Conservation (phyloP, 352 stramenopile species). For the Pythium pyrilobum region DNA sequence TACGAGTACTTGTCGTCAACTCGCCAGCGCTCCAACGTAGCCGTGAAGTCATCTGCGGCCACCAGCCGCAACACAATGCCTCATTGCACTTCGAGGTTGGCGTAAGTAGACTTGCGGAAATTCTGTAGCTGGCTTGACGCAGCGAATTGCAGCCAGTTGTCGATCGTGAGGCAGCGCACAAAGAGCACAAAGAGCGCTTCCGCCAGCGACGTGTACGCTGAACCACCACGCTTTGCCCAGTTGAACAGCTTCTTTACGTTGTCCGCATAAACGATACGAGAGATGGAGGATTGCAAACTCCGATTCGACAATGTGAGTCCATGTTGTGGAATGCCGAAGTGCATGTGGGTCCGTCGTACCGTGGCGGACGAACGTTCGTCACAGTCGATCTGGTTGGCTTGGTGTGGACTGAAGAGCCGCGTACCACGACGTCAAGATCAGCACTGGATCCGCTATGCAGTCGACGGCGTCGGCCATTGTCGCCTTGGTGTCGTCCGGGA, state of each 20-base stretch:
- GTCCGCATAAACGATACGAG: not conserved
- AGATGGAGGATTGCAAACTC: not conserved
- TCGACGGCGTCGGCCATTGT: too few species aligned
- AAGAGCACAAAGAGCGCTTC: too few species aligned
- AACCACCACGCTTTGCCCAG: not conserved
- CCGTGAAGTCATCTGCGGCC: too few species aligned
- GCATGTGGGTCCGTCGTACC: not conserved
- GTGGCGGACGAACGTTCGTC: not conserved
- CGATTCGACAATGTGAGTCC: not conserved
- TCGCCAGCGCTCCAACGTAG: too few species aligned
- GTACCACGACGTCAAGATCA: not conserved
- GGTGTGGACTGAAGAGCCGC: not conserved
- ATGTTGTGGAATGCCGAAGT: not conserved
- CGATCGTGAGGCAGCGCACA: too few species aligned
- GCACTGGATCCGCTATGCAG: not conserved
- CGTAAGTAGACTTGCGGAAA: too few species aligned
- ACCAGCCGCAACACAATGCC: too few species aligned
- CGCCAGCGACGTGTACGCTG: not conserved
- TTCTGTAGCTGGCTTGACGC: too few species aligned
- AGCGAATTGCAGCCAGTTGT: too few species aligned
- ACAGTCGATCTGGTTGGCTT: not conserved
- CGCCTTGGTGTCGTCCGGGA: too few species aligned
- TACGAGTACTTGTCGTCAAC: too few species aligned
- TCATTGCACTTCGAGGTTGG: too few species aligned
- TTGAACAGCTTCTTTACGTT: not conserved